Percentiles rank a stretch among this genome's conserved stretches.
Conservation (phyloP, 2,329 filamentous ascomycete species). For the Lasiodiplodia theobromae region DNA sequence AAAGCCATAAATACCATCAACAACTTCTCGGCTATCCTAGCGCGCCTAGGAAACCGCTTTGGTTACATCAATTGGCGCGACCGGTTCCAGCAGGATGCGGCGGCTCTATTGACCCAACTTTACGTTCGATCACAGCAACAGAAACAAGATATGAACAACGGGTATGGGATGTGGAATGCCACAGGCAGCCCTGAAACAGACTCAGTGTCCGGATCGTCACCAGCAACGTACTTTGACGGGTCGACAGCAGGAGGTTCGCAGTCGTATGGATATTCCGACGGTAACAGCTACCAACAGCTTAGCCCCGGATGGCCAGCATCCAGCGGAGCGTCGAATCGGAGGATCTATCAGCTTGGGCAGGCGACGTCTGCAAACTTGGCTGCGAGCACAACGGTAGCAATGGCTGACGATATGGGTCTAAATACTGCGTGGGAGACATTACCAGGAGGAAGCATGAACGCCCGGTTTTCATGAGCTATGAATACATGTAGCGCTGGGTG, state of each 20-base stretch:
- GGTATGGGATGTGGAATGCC: slow-evolving; percentile 9
- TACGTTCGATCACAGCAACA: slow-evolving; percentile 42
- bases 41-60: slow-evolving; percentile 55
- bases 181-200: slow-evolving; percentile 6
- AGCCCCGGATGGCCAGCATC: slow-evolving; percentile 21
- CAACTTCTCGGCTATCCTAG: slow-evolving; percentile 55
- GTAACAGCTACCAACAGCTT: slow-evolving; percentile 4
- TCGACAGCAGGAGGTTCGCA: slow-evolving; percentile 15
- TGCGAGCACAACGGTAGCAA: background rate
- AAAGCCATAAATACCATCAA: slow-evolving; percentile 57
- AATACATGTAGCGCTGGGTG: background rate
- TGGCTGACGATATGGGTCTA: slow-evolving; percentile 29
- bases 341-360: slow-evolving; percentile 24
- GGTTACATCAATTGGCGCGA: slow-evolving; percentile 60
- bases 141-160: slow-evolving; percentile 11
- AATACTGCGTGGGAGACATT: slow-evolving; percentile 33
- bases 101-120: slow-evolving; percentile 50
- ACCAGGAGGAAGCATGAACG: slow-evolving; percentile 33
- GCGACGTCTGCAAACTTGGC: slow-evolving; percentile 1
- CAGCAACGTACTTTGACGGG: slow-evolving; percentile 15
- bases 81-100: slow-evolving; percentile 55
- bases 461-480: slow-evolving; percentile 29
- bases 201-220: slow-evolving; percentile 19
- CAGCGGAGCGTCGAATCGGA: slow-evolving; percentile 7
- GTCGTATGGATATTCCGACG: slow-evolving; percentile 16